phyloP scores from a whole-genome alignment of 805 yeast species.

The Grigorovia humatica region DNA sequence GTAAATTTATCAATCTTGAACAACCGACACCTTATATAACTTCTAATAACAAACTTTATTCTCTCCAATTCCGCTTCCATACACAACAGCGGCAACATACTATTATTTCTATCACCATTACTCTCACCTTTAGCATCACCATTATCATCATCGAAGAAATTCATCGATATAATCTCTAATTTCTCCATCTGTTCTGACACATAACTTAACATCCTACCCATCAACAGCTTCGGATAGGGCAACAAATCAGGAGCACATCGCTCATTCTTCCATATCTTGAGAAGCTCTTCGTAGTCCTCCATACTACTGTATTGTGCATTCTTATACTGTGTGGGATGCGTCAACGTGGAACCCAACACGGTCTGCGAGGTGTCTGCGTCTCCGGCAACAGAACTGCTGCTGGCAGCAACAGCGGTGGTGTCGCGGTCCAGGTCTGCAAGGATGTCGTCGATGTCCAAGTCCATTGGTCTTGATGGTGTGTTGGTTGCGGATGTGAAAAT shows the following conservation, averaged over 20 bases:
- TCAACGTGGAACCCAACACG: neutral
- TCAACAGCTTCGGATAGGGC: constrained; percentile 53
- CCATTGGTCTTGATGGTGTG: constrained; percentile 9
- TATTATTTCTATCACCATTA: constrained; percentile 8
- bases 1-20: constrained; percentile 64
- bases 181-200: constrained; percentile 63
- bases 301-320: constrained; percentile 6
- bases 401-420: constrained; percentile 26
- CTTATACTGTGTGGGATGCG: constrained; percentile 1
- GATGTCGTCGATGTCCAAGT: constrained; percentile 60
- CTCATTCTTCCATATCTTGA: constrained; percentile 71
- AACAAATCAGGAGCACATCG: constrained; percentile 81
- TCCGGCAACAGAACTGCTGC: neutral
- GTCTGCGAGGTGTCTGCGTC: neutral
- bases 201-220: constrained; percentile 47
- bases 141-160: constrained; percentile 44
- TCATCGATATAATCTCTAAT: constrained; percentile 70
- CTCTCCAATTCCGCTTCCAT: constrained; percentile 90
- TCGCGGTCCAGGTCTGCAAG: constrained; percentile 52
- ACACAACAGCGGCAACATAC: constrained; percentile 54
- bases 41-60: constrained; percentile 67
- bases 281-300: constrained; percentile 30
- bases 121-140: neutral
- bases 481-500: too few relatives aligned
- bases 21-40: constrained; percentile 70